phyloP scores from a whole-genome alignment of 2,329 filamentous ascomycete genomes.

The Thyridium curvatum region DNA sequence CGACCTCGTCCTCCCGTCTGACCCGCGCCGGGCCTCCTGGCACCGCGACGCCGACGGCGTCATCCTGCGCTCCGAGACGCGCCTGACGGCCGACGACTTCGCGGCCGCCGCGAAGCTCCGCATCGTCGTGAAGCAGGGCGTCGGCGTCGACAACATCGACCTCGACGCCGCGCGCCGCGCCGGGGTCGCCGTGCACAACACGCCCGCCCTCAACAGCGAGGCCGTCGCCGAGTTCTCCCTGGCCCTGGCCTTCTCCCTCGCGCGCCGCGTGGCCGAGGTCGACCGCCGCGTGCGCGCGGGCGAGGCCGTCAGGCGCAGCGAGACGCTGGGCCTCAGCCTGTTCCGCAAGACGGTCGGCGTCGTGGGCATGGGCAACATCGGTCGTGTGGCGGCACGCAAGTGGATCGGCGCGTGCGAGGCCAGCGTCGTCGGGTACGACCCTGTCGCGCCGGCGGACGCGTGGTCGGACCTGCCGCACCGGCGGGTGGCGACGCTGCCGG shows the following conservation, averaged over 20 bases:
- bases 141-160: conserved; percentile 22
- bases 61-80: conserved; percentile 2
- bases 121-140: conserved; percentile 20
- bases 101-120: conserved; percentile 9
- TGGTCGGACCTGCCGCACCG: conserved; percentile 15
- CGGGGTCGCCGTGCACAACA: conserved; percentile 16
- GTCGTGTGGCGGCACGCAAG: conserved; percentile 23
- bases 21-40: conserved; percentile 1
- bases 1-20: conserved; percentile 1
- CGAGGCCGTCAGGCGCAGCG: conserved; percentile 16
- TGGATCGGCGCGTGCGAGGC: conserved; percentile 23
- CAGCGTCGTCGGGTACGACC: conserved; percentile 25
- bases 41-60: conserved; percentile 1
- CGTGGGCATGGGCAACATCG: conserved; percentile 30
- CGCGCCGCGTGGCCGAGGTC: conserved; percentile 20
- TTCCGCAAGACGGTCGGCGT: conserved; percentile 25
- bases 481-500: conserved; percentile 18
- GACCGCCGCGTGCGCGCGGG: conserved; percentile 14
- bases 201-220: conserved; percentile 19
- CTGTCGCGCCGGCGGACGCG: conserved; percentile 14
- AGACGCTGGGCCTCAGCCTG: conserved; percentile 18
- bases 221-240: conserved; percentile 26
- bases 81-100: conserved; percentile 2
- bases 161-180: conserved; percentile 12
- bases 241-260: conserved; percentile 20